Conservation (phyloP, 495 filamentous ascomycete species). For the Viridothelium virens region DNA sequence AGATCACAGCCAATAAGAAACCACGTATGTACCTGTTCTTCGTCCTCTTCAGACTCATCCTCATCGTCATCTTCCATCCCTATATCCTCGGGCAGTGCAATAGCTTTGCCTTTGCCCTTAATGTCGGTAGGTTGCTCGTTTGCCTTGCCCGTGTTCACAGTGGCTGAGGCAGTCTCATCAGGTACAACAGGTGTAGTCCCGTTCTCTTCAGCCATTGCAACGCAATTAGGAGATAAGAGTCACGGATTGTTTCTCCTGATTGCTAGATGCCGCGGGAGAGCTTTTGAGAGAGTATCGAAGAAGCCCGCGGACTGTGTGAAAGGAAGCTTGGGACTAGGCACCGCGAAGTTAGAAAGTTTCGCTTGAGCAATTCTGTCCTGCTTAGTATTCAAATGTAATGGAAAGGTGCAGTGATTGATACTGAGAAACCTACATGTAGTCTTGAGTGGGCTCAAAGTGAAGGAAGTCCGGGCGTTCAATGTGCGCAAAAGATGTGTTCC, state of each 20-base stretch:
- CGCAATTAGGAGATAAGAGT: neutral
- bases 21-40: constrained; percentile 18
- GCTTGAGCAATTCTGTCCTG: too few species aligned
- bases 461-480: neutral
- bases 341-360: too few species aligned
- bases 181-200: neutral
- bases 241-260: neutral
- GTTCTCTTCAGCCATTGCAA: constrained; percentile 11
- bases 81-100: constrained; percentile 22
- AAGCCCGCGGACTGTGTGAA: neutral
- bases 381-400: too few species aligned
- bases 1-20: neutral
- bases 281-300: neutral
- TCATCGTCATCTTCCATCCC: constrained; percentile 29
- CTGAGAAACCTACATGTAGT: too few species aligned
- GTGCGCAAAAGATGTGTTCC: neutral
- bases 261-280: neutral
- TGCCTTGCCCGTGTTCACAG: constrained; percentile 18
- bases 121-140: constrained; percentile 24
- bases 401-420: too few species aligned
- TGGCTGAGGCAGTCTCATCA: constrained; percentile 12
- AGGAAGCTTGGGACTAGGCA: too few species aligned
- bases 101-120: constrained; percentile 41
- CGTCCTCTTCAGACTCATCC: constrained; percentile 26
- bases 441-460: neutral